A percentile compares a stretch with the other conserved stretches of the same genome.
Conservation (phyloP, 2,329 filamentous ascomycete genomes). For the Metarhizium robertsii region DNA sequence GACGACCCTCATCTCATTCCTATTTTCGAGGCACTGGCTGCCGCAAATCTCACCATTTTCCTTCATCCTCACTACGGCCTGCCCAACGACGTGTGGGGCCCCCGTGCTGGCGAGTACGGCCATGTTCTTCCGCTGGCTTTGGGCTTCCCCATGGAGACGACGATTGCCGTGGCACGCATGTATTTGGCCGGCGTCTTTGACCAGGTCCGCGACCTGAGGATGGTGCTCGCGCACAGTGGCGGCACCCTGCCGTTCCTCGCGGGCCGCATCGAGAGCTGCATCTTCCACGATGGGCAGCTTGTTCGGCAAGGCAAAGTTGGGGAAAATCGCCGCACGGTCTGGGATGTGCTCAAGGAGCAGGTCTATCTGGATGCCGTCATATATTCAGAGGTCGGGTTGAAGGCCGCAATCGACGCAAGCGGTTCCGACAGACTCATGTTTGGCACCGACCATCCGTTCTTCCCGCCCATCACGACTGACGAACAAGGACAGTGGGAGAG, state of each 20-base stretch:
- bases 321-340: slow-evolving; percentile 38
- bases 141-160: slow-evolving; percentile 88
- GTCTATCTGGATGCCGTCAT: slow-evolving; percentile 84
- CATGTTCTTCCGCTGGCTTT: slow-evolving; percentile 80
- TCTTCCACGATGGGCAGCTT: slow-evolving; percentile 72
- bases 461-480: slow-evolving; percentile 60
- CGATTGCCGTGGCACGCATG: slow-evolving; percentile 82
- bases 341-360: slow-evolving; percentile 56
- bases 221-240: slow-evolving; percentile 80
- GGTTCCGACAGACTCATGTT: slow-evolving; percentile 67
- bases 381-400: slow-evolving; percentile 65
- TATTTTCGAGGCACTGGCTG: slow-evolving; percentile 61
- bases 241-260: slow-evolving; percentile 84
- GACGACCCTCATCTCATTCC: slow-evolving; percentile 68
- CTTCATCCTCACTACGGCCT: slow-evolving; percentile 89
- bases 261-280: slow-evolving; percentile 79
- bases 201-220: slow-evolving; percentile 54
- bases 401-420: slow-evolving; percentile 58
- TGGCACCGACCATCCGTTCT: slow-evolving; percentile 78
- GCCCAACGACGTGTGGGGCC: slow-evolving; percentile 70
- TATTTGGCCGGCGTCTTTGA: slow-evolving; percentile 81
- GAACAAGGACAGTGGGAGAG: slow-evolving; percentile 61
- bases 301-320: slow-evolving; percentile 50
- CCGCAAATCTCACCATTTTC: slow-evolving; percentile 60
- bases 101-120: slow-evolving; percentile 63